Evolutionary conservation across 2,329 filamentous ascomycete species (phyloP).

Genomic region (Penicillium sp.): DNA sequence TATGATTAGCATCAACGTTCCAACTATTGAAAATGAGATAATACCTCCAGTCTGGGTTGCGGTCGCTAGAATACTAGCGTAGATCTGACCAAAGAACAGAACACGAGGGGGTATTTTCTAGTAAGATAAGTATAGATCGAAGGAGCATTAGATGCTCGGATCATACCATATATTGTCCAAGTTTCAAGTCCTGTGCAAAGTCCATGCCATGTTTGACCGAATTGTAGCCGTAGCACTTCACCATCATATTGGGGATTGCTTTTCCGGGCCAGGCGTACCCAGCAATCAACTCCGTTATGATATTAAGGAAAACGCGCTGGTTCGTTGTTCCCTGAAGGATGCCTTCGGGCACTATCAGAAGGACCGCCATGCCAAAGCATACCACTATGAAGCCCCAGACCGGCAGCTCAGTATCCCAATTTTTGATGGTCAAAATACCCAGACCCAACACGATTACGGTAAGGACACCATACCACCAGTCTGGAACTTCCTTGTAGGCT

Average conservation of each 20-base stretch:
- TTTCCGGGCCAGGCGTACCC: constrained; percentile 71
- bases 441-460: constrained; percentile 53
- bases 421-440: constrained; percentile 32
- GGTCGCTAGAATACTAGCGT: constrained; percentile 53
- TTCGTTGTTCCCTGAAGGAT: constrained; percentile 71
- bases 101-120: constrained; percentile 51
- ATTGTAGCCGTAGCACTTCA: constrained; percentile 72
- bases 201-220: constrained; percentile 66
- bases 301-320: constrained; percentile 65
- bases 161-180: constrained; percentile 60
- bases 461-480: constrained; percentile 58
- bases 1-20: background rate
- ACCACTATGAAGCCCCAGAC: constrained; percentile 61
- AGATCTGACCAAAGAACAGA: constrained; percentile 53
- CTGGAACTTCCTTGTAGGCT: constrained; percentile 56
- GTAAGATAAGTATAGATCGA: background rate
- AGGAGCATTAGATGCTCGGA: background rate
- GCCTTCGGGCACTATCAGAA: constrained; percentile 60
- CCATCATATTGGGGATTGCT: constrained; percentile 73
- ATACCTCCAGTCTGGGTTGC: constrained; percentile 47
- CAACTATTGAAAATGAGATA: too few species aligned
- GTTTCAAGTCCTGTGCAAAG: constrained; percentile 66
- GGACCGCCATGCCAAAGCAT: constrained; percentile 69
- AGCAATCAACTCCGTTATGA: constrained; percentile 70
- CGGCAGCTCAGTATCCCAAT: constrained; percentile 31